Evolutionary conservation across 345 rosid species (phyloP).

Genomic region (Hibiscus tridactylites): DNA sequence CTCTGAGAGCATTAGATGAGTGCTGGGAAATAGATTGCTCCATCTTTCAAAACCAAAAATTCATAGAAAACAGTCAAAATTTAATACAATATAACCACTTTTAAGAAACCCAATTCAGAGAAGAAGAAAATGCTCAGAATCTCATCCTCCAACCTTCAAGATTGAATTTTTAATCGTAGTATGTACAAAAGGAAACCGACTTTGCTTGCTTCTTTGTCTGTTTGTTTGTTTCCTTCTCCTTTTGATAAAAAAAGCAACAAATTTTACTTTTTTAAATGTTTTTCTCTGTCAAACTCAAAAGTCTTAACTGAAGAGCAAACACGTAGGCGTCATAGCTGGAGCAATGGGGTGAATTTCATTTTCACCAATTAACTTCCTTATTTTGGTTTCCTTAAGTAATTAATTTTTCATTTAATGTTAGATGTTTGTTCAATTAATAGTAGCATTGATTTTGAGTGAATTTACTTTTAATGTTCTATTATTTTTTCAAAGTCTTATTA

Average conservation of each 20-base stretch:
- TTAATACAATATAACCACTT: not conserved
- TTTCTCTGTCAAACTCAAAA: no score
- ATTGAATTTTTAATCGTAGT: not conserved
- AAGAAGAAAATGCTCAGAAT: not conserved
- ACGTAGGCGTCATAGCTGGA: no score
- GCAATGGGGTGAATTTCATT: no score
- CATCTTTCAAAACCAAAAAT: conserved; percentile 34
- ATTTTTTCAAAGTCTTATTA: no score
- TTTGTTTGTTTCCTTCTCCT: not conserved
- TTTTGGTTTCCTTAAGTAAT: no score
- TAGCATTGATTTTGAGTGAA: no score
- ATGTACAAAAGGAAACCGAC: not conserved
- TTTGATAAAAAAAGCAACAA: not conserved
- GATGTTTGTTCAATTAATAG: no score
- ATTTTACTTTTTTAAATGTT: not conserved
- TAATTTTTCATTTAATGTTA: no score
- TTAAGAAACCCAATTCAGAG: not conserved
- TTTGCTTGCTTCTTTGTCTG: not conserved
- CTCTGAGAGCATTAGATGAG: conserved; percentile 44
- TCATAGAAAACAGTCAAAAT: not conserved
- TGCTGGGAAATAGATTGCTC: conserved; percentile 45
- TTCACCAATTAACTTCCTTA: no score
- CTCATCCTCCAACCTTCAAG: not conserved
- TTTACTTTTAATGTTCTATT: no score
- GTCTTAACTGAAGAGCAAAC: no score